A percentile compares a stretch with the other conserved stretches of the same genome.
Conservation (phyloP, 371 early-diverging fungal species). For the Apophysomyces ossiformis region DNA sequence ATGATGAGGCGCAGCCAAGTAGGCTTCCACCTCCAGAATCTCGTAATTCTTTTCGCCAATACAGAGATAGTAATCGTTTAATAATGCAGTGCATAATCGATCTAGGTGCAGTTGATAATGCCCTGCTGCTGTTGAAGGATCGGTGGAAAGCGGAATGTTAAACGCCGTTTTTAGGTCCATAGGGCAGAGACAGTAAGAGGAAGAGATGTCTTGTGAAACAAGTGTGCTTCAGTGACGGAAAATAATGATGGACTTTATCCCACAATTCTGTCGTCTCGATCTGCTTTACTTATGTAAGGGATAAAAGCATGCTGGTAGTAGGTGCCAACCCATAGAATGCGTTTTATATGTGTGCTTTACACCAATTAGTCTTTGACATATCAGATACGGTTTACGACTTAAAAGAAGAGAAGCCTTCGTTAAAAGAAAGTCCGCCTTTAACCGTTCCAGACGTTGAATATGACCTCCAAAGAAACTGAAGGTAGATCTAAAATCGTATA, state of each 20-base stretch:
- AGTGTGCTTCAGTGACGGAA: too few relatives aligned
- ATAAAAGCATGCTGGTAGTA: too few relatives aligned
- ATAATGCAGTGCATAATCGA: not conserved
- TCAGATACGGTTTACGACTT: too few relatives aligned
- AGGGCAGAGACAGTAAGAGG: not conserved
- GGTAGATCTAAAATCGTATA: not conserved
- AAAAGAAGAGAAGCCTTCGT: too few relatives aligned
- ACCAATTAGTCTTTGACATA: too few relatives aligned
- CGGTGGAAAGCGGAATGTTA: not conserved
- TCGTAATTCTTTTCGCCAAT: constrained; percentile 18
- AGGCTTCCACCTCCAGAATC: constrained; percentile 33
- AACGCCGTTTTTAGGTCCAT: not conserved
- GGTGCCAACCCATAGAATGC: too few relatives aligned
- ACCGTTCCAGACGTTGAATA: not conserved
- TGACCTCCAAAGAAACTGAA: constrained; percentile 1
- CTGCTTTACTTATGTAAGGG: too few relatives aligned
- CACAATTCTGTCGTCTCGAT: too few relatives aligned
- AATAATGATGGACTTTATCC: too few relatives aligned
- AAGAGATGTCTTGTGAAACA: too few relatives aligned
- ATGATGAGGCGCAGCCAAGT: constrained; percentile 25
- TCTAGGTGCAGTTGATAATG: constrained; percentile 4
- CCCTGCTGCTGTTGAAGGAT: not conserved
- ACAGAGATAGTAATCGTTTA: constrained; percentile 14
- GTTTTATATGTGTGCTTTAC: too few relatives aligned
- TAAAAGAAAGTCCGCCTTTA: constrained; percentile 6